Base-by-base conservation (phyloP, 2,329 filamentous ascomycete genomes). In the Coniochaeta hoffmannii region DNA sequence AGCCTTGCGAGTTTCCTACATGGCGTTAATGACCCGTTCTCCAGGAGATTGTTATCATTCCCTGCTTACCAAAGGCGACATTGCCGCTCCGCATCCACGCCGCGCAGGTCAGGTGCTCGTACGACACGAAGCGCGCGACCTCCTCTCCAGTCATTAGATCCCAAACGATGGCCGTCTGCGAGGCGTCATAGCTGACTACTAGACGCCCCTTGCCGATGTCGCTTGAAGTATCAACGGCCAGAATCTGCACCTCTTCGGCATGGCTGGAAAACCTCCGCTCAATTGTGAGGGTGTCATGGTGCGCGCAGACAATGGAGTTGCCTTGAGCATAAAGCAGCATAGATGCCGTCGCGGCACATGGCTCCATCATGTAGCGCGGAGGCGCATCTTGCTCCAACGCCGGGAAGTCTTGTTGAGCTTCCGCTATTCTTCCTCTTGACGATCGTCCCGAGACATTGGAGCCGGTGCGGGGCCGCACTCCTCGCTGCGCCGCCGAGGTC, bases 1-100 rank as follows among this genome's bases (percentile, higher is more conserved):
- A 94, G 63, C 94, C 94, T 70, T 96, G 90, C 8, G 86, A 81
- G 68, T 97, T 97, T 56, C 94, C 93, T 97, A 38, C 6, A 56
- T 63, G 65, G 63, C 62, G 61, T 66, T 53, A 64, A 58, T 15
- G 5, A 2, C 50, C 24, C 56, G 36, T n/a, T 17, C 26, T 56
- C 35, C 57, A 63, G 53, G 60, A 58, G 49, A 57, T 53, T 36
- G 53, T 44, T 22, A 58, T 55, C 31, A 8, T n/a, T 51, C 34
- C 50, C n/a, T 55, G 66, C 85, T 71, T 78, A 97, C 93, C 94
- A 76, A 97, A 97, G 35, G 90, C 93, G 62, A 99, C 87, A 73
- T 96, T 96, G 55, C 94, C 94, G 73, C 97, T 97, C 46, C 87
- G 83, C 92, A 99, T 97, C 90, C 94, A 99, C 12, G 89, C 80